Base-by-base conservation (phyloP, 177 flowering plant species). In the Telopea speciosissima region DNA sequence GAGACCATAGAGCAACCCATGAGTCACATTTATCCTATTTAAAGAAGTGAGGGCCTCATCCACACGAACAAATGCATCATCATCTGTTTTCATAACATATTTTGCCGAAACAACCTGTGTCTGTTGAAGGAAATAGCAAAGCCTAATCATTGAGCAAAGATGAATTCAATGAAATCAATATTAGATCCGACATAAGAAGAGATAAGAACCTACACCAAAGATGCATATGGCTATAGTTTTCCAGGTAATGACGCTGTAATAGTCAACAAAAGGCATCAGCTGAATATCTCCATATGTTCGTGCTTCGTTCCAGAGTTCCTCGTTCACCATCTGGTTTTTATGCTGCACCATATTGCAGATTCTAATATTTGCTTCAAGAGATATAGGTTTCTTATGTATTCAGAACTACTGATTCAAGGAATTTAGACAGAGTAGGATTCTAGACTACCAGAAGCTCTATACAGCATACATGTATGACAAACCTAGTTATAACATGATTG, bases 261-360 rank as follows among this genome's bases (percentile, higher is more conserved):
- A 96, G 79, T 96, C 99, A 75, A 96, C 93, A 81, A 96, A 93
- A 64, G 99, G 99, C 97, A 96, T 90, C 76, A 96, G 74, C 81
- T 96, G 99, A 68, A 81, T 79, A 78, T 93, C 99, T 70, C 88
- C 85, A 73, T 96, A 96, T 40, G 98, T 92, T 63, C 73, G 85
- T 70, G 98, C 97, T 78, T 96, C 99, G 58, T 85, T 89, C 99
- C 99, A 96, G 8, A 96, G 88, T 80, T 96, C 95, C 77, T 90
- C 91, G 76, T 96, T 96, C 72, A 96, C 99, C 81, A 89, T 78
- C 69, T 87, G 88, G 75, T 84, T 96, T 81, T 91, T 96, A 77
- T 93, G 98, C 99, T 96, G 90, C 82, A 76, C 75, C 25, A 73
- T 54, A 70, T 28, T 54, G 69, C 23, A 63, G 33, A 54, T 25